Evolutionary conservation across 352 stramenopile genomes (phyloP).

Genomic region (Phytopythium delawarense): DNA sequence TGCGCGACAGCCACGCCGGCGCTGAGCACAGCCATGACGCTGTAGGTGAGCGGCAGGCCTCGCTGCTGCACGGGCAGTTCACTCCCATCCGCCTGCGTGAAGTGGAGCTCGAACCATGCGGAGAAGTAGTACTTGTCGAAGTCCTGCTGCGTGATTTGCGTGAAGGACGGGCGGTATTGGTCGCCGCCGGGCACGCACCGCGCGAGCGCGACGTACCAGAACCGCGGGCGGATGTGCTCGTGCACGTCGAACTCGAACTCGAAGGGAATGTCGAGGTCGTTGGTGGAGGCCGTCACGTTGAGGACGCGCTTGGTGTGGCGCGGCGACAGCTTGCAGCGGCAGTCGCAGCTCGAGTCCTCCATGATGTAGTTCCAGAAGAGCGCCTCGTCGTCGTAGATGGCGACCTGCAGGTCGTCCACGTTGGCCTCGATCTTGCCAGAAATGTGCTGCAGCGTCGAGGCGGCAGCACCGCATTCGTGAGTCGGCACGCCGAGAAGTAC

Average conservation of each 20-base stretch:
- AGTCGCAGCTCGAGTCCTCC: slow-evolving; percentile 52
- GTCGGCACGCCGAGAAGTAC: too few relatives aligned
- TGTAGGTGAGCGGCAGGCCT: slow-evolving; percentile 52
- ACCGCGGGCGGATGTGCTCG: slow-evolving; percentile 59
- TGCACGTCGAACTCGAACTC: slow-evolving; percentile 59
- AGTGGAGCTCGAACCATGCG: slow-evolving; percentile 75
- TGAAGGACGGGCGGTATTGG: slow-evolving; percentile 51
- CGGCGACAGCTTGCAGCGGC: slow-evolving; percentile 65
- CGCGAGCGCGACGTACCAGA: slow-evolving; percentile 70
- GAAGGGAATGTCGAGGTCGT: slow-evolving; percentile 44
- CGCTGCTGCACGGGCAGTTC: slow-evolving; percentile 70
- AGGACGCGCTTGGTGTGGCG: slow-evolving; percentile 65
- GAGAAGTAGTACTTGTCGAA: slow-evolving; percentile 80
- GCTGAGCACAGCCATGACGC: slow-evolving; percentile 40
- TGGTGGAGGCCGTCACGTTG: slow-evolving; percentile 48
- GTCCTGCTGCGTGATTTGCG: slow-evolving; percentile 61
- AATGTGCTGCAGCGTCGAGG: slow-evolving; percentile 34
- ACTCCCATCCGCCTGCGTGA: slow-evolving; percentile 57
- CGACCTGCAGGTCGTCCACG: slow-evolving; percentile 54
- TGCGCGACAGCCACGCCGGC: slow-evolving; percentile 30
- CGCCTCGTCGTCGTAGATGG: slow-evolving; percentile 76
- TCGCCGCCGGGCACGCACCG: slow-evolving; percentile 67
- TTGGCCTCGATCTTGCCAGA: slow-evolving; percentile 59
- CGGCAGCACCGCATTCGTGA: background rate
- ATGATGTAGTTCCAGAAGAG: slow-evolving; percentile 82